These are phyloP conservation scores for Linnemannia schmuckeri DNA, from an alignment of 192 early-diverging fungal genomes.

Conservation along the genomic window DNA sequence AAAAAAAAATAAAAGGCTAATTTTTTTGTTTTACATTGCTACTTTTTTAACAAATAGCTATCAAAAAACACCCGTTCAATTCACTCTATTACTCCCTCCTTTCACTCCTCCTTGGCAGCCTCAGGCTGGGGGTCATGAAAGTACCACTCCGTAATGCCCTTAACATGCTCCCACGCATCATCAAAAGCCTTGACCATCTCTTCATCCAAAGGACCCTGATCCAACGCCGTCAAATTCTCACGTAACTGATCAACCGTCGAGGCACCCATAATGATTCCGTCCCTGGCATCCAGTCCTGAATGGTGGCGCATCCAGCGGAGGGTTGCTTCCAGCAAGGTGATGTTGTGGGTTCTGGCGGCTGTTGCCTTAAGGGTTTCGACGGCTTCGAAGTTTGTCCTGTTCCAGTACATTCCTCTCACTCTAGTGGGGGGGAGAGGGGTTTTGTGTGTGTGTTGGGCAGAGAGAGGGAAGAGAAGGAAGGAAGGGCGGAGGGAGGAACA, in stretches of 20 bases:
- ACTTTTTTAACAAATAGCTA: no score
- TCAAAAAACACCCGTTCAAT: no score
- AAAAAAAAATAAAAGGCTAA: no score
- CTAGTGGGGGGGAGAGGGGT: no score
- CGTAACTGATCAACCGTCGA: conserved; percentile 52
- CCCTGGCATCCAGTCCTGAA: conserved; percentile 16
- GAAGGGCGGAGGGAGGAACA: background rate
- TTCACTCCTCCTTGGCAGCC: no score
- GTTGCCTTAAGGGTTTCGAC: conserved; percentile 56
- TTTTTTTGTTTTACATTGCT: no score
- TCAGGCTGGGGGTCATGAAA: no score
- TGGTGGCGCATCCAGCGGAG: conserved; percentile 59
- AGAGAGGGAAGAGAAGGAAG: background rate
- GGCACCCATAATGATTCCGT: conserved; percentile 46
- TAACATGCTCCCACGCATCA: conserved; percentile 62
- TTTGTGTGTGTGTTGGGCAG: background rate
- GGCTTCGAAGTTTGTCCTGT: conserved; percentile 59
- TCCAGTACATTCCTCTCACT: conserved; percentile 50
- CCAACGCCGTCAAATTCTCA: conserved; percentile 60
- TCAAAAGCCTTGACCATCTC: conserved; percentile 65
- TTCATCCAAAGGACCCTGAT: conserved; percentile 62
- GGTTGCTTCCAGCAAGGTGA: conserved; percentile 36
- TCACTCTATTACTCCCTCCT: no score
- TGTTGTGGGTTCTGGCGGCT: conserved; percentile 10
- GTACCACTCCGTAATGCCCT: conserved; percentile 4